Percentiles rank a stretch among this genome's conserved stretches.
Conservation (phyloP, 2,329 filamentous ascomycete genomes). For the Colletotrichum godetiae region DNA sequence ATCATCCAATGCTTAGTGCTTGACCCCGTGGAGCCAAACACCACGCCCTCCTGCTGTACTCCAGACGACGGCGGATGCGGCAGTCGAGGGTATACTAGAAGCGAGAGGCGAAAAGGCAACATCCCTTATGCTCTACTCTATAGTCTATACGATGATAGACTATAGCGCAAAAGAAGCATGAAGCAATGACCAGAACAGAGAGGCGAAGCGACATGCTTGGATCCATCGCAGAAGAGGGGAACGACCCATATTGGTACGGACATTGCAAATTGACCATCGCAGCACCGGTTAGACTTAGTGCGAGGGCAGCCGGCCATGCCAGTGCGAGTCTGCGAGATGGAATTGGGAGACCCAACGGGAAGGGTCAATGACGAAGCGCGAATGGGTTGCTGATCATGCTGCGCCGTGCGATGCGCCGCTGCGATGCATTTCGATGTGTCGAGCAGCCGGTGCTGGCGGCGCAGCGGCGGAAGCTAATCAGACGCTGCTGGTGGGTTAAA, state of each 20-base stretch:
- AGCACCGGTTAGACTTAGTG: constrained; percentile 5
- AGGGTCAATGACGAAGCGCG: too few species aligned
- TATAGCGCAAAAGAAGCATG: background rate
- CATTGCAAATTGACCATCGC: constrained; percentile 10
- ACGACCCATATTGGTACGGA: background rate
- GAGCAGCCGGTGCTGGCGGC: background rate
- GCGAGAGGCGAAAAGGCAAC: background rate
- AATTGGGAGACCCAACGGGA: background rate
- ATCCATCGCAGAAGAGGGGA: background rate
- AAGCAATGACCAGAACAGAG: background rate
- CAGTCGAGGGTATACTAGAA: background rate
- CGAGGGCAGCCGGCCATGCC: background rate
- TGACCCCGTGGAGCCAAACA: background rate
- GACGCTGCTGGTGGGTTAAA: background rate
- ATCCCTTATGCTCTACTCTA: too few species aligned
- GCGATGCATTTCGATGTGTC: background rate
- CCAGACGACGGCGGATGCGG: constrained; percentile 25
- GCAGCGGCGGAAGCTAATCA: background rate
- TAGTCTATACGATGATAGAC: too few species aligned
- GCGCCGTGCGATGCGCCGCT: background rate
- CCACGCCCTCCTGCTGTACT: background rate
- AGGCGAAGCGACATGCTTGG: background rate
- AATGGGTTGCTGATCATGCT: too few species aligned
- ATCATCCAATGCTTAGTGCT: background rate
- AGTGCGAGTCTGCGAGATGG: constrained; percentile 10